These are phyloP conservation scores for Plantago lanceolata DNA, from an alignment of 305 asterid genomes.

Conservation along the genomic window DNA sequence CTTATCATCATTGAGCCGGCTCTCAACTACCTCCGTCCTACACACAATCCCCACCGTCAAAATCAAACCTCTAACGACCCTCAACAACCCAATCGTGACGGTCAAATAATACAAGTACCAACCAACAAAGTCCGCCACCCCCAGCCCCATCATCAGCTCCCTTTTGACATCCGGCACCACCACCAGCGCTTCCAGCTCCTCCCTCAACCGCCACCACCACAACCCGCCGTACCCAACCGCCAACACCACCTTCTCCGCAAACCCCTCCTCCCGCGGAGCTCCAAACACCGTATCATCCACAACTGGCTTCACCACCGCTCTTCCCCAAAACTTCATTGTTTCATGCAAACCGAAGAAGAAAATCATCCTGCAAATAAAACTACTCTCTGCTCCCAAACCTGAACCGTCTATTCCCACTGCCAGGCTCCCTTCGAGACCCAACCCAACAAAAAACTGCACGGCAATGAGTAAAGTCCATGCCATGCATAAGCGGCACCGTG, in stretches of 20 bases:
- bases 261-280: slow-evolving; percentile 28
- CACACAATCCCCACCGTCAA: slow-evolving; percentile 31
- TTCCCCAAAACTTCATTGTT: slow-evolving; percentile 59
- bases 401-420: slow-evolving; percentile 50
- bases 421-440: slow-evolving; percentile 74
- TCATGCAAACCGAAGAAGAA: slow-evolving; percentile 77
- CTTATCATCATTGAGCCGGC: slow-evolving; percentile 33
- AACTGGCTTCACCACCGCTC: slow-evolving; percentile 64
- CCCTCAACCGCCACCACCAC: slow-evolving; percentile 86
- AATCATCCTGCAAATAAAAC: slow-evolving; percentile 29
- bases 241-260: slow-evolving; percentile 50
- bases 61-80: slow-evolving; percentile 39
- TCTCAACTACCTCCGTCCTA: slow-evolving; percentile 25
- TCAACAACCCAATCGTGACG: slow-evolving; percentile 46
- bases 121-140: slow-evolving; percentile 52
- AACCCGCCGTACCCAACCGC: slow-evolving; percentile 51
- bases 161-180: slow-evolving; percentile 57
- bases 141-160: slow-evolving; percentile 49
- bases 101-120: slow-evolving; percentile 76
- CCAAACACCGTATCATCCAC: slow-evolving; percentile 72
- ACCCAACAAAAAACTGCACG: slow-evolving; percentile 51
- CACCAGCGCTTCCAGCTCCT: slow-evolving; percentile 72
- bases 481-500: slow-evolving; percentile 26
- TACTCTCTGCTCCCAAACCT: slow-evolving; percentile 29
- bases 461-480: slow-evolving; percentile 54